A percentile compares a stretch with the other conserved stretches of the same genome.
These are phyloP conservation scores for Colletotrichum sublineola DNA, from an alignment of 2,329 filamentous ascomycete genomes.

Conservation along the genomic window DNA sequence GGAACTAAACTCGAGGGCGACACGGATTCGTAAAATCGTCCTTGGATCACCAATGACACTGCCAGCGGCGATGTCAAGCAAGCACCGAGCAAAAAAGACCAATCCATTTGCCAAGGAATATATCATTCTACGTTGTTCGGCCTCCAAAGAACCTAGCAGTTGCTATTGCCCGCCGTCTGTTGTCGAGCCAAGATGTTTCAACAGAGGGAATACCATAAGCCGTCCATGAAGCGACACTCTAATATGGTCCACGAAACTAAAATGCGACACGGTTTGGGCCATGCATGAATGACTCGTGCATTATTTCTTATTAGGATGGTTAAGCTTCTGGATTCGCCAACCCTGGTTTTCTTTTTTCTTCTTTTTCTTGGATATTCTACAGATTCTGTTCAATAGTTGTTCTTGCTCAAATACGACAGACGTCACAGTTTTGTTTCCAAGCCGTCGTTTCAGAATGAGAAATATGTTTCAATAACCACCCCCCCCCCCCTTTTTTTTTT, in stretches of 20 bases:
- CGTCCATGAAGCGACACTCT: background rate
- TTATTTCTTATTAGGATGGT: slow-evolving; percentile 7
- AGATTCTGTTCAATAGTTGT: background rate
- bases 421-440: background rate
- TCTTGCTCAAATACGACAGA: background rate
- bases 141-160: background rate
- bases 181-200: background rate
- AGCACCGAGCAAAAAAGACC: background rate
- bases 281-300: slow-evolving; percentile 13
- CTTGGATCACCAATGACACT: background rate
- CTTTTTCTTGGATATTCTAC: no score
- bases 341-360: background rate
- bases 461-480: no score
- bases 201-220: background rate
- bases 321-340: slow-evolving; percentile 28
- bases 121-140: background rate
- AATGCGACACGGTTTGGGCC: background rate
- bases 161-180: background rate
- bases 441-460: no score
- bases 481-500: no score
- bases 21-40: slow-evolving; percentile 13
- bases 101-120: background rate
- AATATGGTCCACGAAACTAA: slow-evolving; percentile 3
- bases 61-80: background rate
- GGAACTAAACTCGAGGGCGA: background rate